Base-by-base conservation (phyloP, 805 yeast species). In the Teunomyces atbi region DNA sequence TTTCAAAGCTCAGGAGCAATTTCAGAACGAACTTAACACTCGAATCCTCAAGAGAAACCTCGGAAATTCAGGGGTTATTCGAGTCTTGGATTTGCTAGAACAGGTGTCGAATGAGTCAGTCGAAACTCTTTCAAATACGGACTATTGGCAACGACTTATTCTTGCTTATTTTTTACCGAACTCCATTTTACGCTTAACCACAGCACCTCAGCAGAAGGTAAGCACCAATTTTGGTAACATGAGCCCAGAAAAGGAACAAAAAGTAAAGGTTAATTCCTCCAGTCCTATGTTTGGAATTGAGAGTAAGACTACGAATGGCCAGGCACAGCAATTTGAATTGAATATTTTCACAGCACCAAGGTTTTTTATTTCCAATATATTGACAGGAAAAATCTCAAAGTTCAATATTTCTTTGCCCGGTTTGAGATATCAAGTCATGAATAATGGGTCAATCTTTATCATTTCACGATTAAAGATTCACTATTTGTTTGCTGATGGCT, bases 291-390 rank as follows among this genome's bases (percentile, higher is more conserved):
- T 43, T 29, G 46, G 46, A 16, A 28, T 43, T 11, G 46, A 46
- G 11, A 41, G 18, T 13, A 27, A 40, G 18, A 44, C 48, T 3
- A 44, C 45, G 8, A 47, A 45, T 27, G 50, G 46, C 15, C 46
- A 43, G 10, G 41, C 55, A 5, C 36, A 60, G 47, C 83, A 76
- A 52, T 87, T 82, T 61, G 91, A 83, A 48, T 75, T 89, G 18
- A 78, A 82, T 8, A 75, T 78, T 6, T 72, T 80, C 3, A 76
- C 88, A 8, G 76, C 88, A n/a, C 86, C 94, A 1, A 65, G 83
- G 37, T 81, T 80, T 53, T 77, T 79, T 53, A 76, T 68, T 49
- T 76, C 81, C 2, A 74, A 74, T 46, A 74, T 80, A 27, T 69
- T 74, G 36, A 67, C 78, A 2, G 82, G 83, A 4, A 57, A 61